Percentiles rank a stretch among this genome's conserved stretches.
These are phyloP conservation scores for Mortierella antarctica DNA, from an alignment of 192 early-diverging fungal species.

Conservation along the genomic window DNA sequence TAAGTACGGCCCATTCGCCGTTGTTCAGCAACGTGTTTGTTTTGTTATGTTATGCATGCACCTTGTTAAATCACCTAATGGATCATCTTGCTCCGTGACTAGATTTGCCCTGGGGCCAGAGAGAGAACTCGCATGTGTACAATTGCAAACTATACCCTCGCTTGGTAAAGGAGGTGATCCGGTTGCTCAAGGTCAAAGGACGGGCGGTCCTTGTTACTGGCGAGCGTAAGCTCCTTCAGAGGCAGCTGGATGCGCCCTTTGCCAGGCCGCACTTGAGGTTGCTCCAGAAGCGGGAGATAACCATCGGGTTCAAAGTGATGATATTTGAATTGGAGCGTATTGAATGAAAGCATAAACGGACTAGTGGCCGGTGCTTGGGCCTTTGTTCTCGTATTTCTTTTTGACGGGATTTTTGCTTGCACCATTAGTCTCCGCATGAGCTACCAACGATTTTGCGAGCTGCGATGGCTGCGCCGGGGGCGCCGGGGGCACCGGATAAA, in stretches of 20 bases:
- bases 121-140: constrained; percentile 37
- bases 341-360: not conserved
- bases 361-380: not conserved
- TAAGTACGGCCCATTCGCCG: not conserved
- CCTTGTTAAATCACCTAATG: not conserved
- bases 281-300: constrained; percentile 24
- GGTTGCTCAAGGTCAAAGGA: constrained; percentile 37
- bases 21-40: not conserved
- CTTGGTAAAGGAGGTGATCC: constrained; percentile 49
- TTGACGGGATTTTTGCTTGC: no score
- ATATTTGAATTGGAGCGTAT: constrained; percentile 28
- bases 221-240: constrained; percentile 55
- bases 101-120: constrained; percentile 47
- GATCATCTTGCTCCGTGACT: not conserved
- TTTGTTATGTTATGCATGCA: not conserved
- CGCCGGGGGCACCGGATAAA: no score
- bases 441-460: no score
- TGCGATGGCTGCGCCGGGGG: no score
- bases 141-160: constrained; percentile 59
- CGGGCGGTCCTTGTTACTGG: constrained; percentile 59
- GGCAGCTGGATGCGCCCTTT: constrained; percentile 42
- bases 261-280: constrained; percentile 15
- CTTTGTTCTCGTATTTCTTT: no score
- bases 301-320: constrained; percentile 48
- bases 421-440: no score